phyloP scores from a whole-genome alignment of 495 filamentous ascomycete genomes.

The Massariosphaeria phaeospora region DNA sequence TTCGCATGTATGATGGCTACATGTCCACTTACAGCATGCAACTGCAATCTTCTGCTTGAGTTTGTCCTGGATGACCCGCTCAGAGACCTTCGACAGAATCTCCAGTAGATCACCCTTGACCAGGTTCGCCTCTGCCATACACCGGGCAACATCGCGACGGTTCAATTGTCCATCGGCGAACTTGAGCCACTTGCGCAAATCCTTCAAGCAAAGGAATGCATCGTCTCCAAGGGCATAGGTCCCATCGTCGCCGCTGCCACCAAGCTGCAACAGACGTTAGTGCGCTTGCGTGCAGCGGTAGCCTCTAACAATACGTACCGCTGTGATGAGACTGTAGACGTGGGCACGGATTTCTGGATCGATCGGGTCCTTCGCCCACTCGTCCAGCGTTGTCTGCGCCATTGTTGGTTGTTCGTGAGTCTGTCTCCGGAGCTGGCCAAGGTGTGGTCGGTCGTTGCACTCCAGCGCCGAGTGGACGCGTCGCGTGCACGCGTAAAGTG shows the following conservation, averaged over 20 bases:
- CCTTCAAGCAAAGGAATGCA: conserved; percentile 82
- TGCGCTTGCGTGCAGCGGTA: background rate
- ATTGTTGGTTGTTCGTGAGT: conserved; percentile 38
- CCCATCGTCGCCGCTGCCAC: conserved; percentile 78
- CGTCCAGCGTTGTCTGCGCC: conserved; percentile 41
- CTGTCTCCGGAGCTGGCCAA: no score
- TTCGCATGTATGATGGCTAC: background rate
- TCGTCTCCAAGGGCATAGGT: conserved; percentile 89
- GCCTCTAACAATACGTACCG: conserved; percentile 55
- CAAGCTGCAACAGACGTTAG: conserved; percentile 56
- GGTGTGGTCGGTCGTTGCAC: background rate
- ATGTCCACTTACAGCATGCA: conserved; percentile 57
- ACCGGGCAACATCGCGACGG: conserved; percentile 90
- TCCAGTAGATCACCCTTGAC: conserved; percentile 83
- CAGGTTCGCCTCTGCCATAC: conserved; percentile 88
- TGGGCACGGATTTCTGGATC: conserved; percentile 87
- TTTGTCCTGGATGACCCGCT: conserved; percentile 49
- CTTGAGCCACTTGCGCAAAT: conserved; percentile 89
- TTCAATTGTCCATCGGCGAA: conserved; percentile 92
- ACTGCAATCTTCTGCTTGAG: conserved; percentile 74
- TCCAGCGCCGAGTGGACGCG: conserved; percentile 17
- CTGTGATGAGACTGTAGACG: conserved; percentile 85
- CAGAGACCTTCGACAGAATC: conserved; percentile 59
- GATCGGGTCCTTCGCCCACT: conserved; percentile 43
- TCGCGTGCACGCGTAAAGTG: conserved; percentile 21